phyloP scores from a whole-genome alignment of 1,284 basidiomycete species.

The Flammula alnicola region DNA sequence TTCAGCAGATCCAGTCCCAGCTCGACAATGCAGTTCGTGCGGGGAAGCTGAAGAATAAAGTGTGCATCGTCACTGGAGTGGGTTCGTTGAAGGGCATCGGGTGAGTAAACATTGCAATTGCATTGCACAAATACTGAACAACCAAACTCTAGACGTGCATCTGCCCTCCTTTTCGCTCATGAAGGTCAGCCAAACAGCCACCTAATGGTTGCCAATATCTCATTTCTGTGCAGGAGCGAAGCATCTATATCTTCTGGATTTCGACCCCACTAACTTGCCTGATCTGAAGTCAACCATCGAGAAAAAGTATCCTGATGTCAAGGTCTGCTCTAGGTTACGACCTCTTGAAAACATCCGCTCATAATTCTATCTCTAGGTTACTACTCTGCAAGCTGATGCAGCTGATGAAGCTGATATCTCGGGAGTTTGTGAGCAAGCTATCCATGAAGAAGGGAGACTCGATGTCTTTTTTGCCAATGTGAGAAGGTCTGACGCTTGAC shows the following conservation, averaged over 20 bases:
- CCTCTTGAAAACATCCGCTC: background rate
- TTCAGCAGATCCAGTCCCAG: conserved; percentile 75
- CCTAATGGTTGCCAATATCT: conserved; percentile 4
- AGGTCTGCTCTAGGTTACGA: conserved; percentile 48
- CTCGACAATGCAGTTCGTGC: conserved; percentile 60
- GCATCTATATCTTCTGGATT: conserved; percentile 88
- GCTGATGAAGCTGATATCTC: conserved; percentile 79
- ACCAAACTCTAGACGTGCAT: conserved; percentile 61
- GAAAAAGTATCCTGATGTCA: conserved; percentile 76
- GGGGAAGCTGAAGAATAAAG: conserved; percentile 74
- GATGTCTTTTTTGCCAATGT: conserved; percentile 97
- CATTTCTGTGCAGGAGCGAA: conserved; percentile 65
- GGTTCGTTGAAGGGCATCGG: conserved; percentile 86
- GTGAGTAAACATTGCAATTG: conserved; percentile 43
- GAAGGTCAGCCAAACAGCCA: conserved; percentile 58
- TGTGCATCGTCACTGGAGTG: conserved; percentile 91
- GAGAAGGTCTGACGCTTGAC: too few species aligned
- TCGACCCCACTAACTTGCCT: conserved; percentile 70
- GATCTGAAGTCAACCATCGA: conserved; percentile 73
- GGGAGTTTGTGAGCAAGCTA: conserved; percentile 69
- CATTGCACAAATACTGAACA: conserved; percentile 7
- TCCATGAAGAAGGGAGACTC: conserved; percentile 82
- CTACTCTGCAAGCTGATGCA: conserved; percentile 79
- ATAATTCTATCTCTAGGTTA: conserved; percentile 53
- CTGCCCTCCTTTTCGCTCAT: conserved; percentile 78